Base-by-base conservation (phyloP, 2,329 filamentous ascomycete species). In the Aaosphaeria arxii region DNA sequence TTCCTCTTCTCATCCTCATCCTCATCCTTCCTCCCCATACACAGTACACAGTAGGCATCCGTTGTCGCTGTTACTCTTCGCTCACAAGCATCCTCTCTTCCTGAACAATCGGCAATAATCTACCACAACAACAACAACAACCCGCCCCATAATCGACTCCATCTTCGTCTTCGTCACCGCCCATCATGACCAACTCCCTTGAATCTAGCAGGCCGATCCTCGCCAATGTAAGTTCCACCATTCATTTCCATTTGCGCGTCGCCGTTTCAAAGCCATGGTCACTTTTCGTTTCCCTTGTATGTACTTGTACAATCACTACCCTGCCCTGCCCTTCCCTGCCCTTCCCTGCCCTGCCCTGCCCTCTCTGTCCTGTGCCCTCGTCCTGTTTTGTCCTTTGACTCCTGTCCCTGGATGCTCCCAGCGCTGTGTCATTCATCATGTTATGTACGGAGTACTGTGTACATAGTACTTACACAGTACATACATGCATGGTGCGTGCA, bases 131-230 rank as follows among this genome's bases (percentile, higher is more conserved):
- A 30, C 38, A 7, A 28, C 40, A 17, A 45, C 38, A 36, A 52
- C 28, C 48, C 11, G 11, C 38, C 24, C 36, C 33, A 24, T 41
- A 9, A 36, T 36, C 51, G 61, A 24, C 17, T 24, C 17, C 17
- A 24, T 24, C 17, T 24, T 24, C 17, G 17, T 24, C 17, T 24
- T 24, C 17, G 17, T 24, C 17, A 24, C 17, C 17, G 17, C 17
- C 17, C 17, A 24, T 44, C 47, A 71, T 71, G 69, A 64, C 67
- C 30, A 69, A 64, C 57, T 72, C 69, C 44, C 54, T 71, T 30
- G 69, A 72, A 55, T 70, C 67, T 6, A 68, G 66, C 51, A 61
- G 69, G 55, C 68, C 69, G 56, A 71, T 72, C 54, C 64, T 72
- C 55, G 64, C 67, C 63, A 66, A 54, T 52, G 69, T 72, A 64